phyloP scores from a whole-genome alignment of 179 eudicot genomes.

The Sideroxylon spinosum region DNA sequence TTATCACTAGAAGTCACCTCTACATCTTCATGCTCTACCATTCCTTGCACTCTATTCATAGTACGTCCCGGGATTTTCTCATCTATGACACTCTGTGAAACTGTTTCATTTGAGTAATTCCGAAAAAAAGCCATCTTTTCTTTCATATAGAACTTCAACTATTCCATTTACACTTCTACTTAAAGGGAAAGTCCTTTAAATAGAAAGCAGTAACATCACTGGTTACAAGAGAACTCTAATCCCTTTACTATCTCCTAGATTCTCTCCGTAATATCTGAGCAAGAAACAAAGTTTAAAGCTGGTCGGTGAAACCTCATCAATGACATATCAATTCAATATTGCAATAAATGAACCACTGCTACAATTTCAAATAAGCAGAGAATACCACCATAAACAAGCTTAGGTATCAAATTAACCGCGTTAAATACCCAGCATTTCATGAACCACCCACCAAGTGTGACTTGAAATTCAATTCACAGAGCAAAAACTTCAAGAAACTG shows the following conservation, averaged over 20 bases:
- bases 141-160: constrained; percentile 32
- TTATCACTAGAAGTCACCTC: constrained; percentile 61
- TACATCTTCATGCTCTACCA: constrained; percentile 38
- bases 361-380: background rate
- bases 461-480: constrained; percentile 1
- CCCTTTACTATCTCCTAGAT: background rate
- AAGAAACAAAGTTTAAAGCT: background rate
- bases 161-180: background rate
- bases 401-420: background rate
- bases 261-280: background rate
- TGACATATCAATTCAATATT: background rate
- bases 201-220: constrained; percentile 15
- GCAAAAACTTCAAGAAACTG: background rate
- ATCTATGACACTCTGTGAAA: constrained; percentile 44
- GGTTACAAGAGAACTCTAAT: background rate
- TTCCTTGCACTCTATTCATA: constrained; percentile 40
- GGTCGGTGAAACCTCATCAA: background rate
- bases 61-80: constrained; percentile 37
- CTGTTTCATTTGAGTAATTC: constrained; percentile 45
- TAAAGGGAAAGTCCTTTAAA: constrained; percentile 2
- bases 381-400: constrained; percentile 2
- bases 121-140: constrained; percentile 57
- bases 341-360: background rate
- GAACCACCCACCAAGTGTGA: background rate
- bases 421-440: background rate